Evolutionary conservation across 2,329 filamentous ascomycete species (phyloP).

Genomic region (Hypoxylon sp.): DNA sequence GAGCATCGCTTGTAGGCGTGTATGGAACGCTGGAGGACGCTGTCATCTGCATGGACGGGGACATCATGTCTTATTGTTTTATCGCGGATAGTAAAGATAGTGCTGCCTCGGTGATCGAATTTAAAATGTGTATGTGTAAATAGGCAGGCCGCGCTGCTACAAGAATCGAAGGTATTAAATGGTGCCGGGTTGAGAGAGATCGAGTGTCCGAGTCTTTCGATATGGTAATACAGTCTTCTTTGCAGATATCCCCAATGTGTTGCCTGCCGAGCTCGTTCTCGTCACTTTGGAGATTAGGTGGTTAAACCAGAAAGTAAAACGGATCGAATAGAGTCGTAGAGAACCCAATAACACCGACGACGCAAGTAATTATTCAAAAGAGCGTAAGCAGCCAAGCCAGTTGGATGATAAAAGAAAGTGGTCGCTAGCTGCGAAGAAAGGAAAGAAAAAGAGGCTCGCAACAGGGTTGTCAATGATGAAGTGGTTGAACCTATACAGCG

Average conservation of each 20-base stretch:
- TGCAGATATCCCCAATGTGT: slow-evolving; percentile 37
- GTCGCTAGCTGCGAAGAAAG: slow-evolving; percentile 59
- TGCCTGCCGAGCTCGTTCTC: slow-evolving; percentile 37
- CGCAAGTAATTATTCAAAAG: slow-evolving; percentile 59
- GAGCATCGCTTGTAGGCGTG: slow-evolving; percentile 65
- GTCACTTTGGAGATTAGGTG: slow-evolving; percentile 44
- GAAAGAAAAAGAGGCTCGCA: slow-evolving; percentile 57
- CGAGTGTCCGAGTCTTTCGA: slow-evolving; percentile 37
- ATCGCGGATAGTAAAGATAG: slow-evolving; percentile 43
- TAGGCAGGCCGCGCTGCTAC: slow-evolving; percentile 60
- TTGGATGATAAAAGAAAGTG: slow-evolving; percentile 62
- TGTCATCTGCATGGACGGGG: slow-evolving; percentile 63
- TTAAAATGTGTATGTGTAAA: slow-evolving; percentile 48
- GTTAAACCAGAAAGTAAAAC: slow-evolving; percentile 48
- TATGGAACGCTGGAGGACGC: slow-evolving; percentile 60
- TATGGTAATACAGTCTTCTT: slow-evolving; percentile 31
- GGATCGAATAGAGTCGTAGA: slow-evolving; percentile 49
- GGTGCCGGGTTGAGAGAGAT: slow-evolving; percentile 36
- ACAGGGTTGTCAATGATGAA: slow-evolving; percentile 52
- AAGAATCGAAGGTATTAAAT: slow-evolving; percentile 58
- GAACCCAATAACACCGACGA: slow-evolving; percentile 56
- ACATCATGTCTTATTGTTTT: slow-evolving; percentile 58
- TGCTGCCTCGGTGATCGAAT: slow-evolving; percentile 55
- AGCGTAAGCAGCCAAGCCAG: slow-evolving; percentile 71
- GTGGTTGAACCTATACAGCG: slow-evolving; percentile 47